Evolutionary conservation across 2,329 filamentous ascomycete species (phyloP), one percentile per base, ranked within the genome.

Genomic region (Fusarium sp.): DNA sequence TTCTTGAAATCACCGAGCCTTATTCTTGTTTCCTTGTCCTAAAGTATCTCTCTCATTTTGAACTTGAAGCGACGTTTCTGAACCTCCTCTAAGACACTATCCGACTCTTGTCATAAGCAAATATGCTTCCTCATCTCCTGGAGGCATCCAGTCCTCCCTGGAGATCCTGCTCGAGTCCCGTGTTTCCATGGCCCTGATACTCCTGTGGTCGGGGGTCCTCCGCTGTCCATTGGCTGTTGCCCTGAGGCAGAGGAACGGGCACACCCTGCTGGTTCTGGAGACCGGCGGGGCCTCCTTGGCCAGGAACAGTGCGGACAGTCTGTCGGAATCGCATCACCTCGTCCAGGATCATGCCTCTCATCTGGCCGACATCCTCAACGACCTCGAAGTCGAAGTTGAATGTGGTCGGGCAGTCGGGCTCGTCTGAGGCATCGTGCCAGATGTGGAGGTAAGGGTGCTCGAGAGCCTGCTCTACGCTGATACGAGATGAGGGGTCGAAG

Each of bases 341-440:
- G n/a, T 95, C 92, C 66, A 98, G 86, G 73, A 99, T 99, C 94
- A 98, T 97, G 83, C 92, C 91, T 80, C 96, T 93, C 95, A 99
- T 98, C 76, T 98, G 93, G 27, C 87, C 88, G 25, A 99, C 94
- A 48, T 98, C 96, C 59, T 99, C 95, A 42, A 98, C 90, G n/a
- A 97, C 91, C 82, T 99, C 96, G 79, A 99, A 99, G 81, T 95
- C 93, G 85, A 99, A 99, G 86, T 99, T 95, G 84, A 99, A 99
- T 23, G 94, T 95, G 21, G 92, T 93, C 0, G 95, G 95, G 85
- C 95, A 98, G 73, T 92, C 90, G 25, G 96, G 96, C 86, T 99
- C 96, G 83, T 99, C 96, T 8, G 93, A 95, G 58, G 95, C 93
- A 78, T 99, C 96, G 85, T 99, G 96, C 96, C 96, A 98, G 85